A percentile compares a stretch with the other conserved stretches of the same genome.
Evolutionary conservation across 2,329 filamentous ascomycete species (phyloP).

Genomic region (Verticillium alfalfae): DNA sequence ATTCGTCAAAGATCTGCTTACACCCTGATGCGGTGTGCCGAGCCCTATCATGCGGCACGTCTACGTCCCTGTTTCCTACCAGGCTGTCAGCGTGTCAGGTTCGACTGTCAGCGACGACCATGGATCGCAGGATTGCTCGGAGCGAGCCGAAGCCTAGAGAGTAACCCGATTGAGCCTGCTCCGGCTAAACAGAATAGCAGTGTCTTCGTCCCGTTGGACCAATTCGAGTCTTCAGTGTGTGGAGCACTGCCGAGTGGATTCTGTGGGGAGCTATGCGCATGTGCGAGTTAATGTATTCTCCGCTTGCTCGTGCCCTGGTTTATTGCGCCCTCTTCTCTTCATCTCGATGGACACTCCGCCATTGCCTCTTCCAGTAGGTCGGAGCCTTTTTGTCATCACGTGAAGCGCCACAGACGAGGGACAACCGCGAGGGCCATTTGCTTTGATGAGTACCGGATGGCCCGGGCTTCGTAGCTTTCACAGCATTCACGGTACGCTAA

Average conservation of each 20-base stretch:
- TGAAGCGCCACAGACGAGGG: not conserved
- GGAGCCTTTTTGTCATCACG: not conserved
- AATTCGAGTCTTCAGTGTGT: not conserved
- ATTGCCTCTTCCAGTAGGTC: not conserved
- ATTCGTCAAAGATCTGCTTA: not conserved
- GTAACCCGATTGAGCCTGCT: not conserved
- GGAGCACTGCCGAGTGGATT: not conserved
- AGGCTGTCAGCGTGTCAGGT: not conserved
- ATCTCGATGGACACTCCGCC: not conserved
- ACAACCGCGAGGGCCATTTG: not conserved
- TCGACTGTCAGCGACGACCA: not conserved
- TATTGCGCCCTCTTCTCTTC: not conserved
- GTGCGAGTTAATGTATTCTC: not conserved
- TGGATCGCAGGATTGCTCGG: not conserved
- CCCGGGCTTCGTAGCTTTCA: not conserved
- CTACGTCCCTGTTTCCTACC: not conserved
- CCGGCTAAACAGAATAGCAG: not conserved
- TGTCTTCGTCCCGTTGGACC: not conserved
- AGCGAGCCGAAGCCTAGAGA: not conserved
- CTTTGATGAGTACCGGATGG: not conserved
- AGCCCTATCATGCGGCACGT: not conserved
- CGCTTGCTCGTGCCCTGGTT: not conserved
- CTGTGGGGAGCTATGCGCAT: not conserved
- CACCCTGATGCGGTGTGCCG: not conserved
- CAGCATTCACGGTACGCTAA: not conserved